Base-by-base conservation (phyloP, 2,329 filamentous ascomycete genomes). In the Cladophialophora exuberans region DNA sequence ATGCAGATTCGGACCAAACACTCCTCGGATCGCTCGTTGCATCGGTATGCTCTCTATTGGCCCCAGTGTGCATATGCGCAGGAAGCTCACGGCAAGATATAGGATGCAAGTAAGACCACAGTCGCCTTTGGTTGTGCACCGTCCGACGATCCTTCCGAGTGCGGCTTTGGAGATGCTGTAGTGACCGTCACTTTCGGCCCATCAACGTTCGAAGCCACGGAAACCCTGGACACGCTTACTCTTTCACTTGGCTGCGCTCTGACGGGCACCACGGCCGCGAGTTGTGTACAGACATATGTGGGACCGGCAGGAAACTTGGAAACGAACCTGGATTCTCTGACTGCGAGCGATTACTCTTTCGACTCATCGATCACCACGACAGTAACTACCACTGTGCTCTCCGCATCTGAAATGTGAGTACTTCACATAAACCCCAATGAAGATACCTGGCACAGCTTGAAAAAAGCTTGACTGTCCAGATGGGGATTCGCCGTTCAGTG, bases 121-220 rank as follows among this genome's bases (percentile, higher is more conserved):
- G 22, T 62, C 15, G 61, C 52, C 3, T 36, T 63, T n/a, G 41
- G 52, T 20, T 63, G 61, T 39, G 49, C 56, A 10, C 28, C 46
- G 7, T 41, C 36, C 41, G 47, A 28, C 3, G 56, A 60, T 47
- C 30, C 41, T 6, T 26, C 15, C 42, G 56, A 56, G 13, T 63
- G 61, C 42, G 59, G 54, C 20, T 55, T 60, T 11, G 42, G 41
- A 23, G 6, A n/a, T 22, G 51, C 44, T n/a, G 53, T 52, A 13
- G 41, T 60, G n/a, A 63, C 59, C 13, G 50, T 61, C 5, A 63
- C 61, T 2, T 58, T 56, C 15, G 61, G 59, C 5, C 54, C 61
- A 3, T 54, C 50, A 11, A 63, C 59, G 3, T 51, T 62, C 22
- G 42, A 39, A 20, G 47, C 33, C 17, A 15, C 47, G 11, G 50